Percentiles rank a stretch among this genome's conserved stretches.
Conservation (phyloP, 2,329 filamentous ascomycete species). For the Ophiostoma fasciatum region DNA sequence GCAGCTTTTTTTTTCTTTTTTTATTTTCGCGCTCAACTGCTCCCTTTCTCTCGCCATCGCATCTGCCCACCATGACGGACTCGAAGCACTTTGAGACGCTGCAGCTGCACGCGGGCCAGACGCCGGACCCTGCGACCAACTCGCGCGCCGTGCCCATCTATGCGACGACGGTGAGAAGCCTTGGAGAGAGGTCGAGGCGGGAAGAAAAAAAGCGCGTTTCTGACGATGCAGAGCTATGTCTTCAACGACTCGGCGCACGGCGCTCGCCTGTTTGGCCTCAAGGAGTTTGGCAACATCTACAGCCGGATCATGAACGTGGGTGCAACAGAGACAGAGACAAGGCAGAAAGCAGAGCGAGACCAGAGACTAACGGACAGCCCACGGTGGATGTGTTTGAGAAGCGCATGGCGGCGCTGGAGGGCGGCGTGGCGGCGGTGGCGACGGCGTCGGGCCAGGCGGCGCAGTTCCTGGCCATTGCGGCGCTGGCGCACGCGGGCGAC, state of each 20-base stretch:
- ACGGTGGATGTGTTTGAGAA: conserved; percentile 96
- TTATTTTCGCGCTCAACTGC: neutral
- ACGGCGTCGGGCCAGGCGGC: conserved; percentile 78
- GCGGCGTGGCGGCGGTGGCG: conserved; percentile 74
- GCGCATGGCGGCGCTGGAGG: conserved; percentile 87
- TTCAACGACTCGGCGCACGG: conserved; percentile 97
- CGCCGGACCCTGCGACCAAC: conserved; percentile 68
- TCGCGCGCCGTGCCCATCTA: conserved; percentile 92
- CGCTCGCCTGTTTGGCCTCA: conserved; percentile 86
- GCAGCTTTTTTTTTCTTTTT: too few relatives aligned
- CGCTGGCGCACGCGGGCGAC: conserved; percentile 76
- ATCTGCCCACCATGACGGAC: conserved; percentile 25
- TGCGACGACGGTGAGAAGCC: conserved; percentile 65
- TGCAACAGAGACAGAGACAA: too few relatives aligned
- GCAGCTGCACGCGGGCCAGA: conserved; percentile 72
- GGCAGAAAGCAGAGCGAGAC: too few relatives aligned
- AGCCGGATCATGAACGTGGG: conserved; percentile 73
- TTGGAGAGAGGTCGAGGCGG: neutral
- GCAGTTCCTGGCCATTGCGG: conserved; percentile 77
- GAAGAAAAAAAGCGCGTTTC: conserved; percentile 1
- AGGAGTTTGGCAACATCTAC: conserved; percentile 97
- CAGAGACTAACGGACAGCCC: too few relatives aligned
- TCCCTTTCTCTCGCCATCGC: too few relatives aligned
- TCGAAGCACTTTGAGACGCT: conserved; percentile 66
- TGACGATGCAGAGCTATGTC: conserved; percentile 48